A percentile compares a stretch with the other conserved stretches of the same genome.
Evolutionary conservation across 1,139 yeast species (phyloP).

Genomic region (Lodderomyces jiufengensis): DNA sequence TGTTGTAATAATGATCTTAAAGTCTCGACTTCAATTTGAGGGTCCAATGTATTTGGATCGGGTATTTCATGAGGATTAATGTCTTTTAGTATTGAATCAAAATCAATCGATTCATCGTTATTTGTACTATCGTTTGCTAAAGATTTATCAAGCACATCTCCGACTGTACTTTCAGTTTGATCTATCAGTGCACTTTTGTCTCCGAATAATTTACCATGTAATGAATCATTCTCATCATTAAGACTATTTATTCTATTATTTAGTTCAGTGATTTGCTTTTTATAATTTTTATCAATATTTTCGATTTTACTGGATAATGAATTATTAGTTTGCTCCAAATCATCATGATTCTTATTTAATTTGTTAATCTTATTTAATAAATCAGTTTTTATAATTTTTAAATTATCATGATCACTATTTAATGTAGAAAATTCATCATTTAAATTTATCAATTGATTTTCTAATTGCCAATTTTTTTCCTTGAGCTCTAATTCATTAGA

Average conservation of each 20-base stretch:
- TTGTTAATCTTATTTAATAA: slow-evolving; percentile 28
- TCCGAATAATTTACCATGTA: slow-evolving; percentile 38
- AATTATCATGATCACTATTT: slow-evolving; percentile 28
- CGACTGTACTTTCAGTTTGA: background rate
- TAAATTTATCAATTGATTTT: slow-evolving; percentile 50
- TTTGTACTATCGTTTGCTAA: slow-evolving; percentile 11
- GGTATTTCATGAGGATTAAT: slow-evolving; percentile 27
- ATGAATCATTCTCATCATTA: slow-evolving; percentile 61
- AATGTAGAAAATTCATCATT: slow-evolving; percentile 40
- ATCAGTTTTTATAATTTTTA: slow-evolving; percentile 27
- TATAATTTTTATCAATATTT: slow-evolving; percentile 29
- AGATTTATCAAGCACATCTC: background rate
- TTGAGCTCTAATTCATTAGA: slow-evolving; percentile 46
- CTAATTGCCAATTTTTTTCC: slow-evolving; percentile 80
- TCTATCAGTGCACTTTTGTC: background rate
- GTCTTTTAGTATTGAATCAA: slow-evolving; percentile 34
- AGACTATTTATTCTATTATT: slow-evolving; percentile 50
- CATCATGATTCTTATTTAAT: slow-evolving; percentile 48
- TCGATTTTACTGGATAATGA: slow-evolving; percentile 37
- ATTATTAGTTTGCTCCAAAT: slow-evolving; percentile 38
- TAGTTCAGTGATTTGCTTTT: slow-evolving; percentile 43
- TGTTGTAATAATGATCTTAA: slow-evolving; percentile 61
- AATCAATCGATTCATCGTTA: slow-evolving; percentile 30
- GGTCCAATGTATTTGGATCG: slow-evolving; percentile 42
- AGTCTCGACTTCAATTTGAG: slow-evolving; percentile 64